phyloP scores from a whole-genome alignment of 176 grass and related monocot species.

The Aegilops longissima region DNA sequence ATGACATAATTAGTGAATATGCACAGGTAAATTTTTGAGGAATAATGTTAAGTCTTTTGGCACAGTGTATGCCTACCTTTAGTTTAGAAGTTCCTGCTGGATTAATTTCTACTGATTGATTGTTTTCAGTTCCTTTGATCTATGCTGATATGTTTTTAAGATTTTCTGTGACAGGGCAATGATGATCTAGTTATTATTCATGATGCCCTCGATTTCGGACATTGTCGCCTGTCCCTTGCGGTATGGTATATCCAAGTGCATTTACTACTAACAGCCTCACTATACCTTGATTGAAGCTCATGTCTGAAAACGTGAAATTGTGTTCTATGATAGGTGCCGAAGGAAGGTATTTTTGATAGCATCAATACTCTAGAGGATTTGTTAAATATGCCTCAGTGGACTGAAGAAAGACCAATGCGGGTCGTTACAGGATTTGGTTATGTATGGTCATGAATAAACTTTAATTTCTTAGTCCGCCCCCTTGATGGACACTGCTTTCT shows the following conservation, averaged over 20 bases:
- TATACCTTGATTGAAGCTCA: slow-evolving; percentile 13
- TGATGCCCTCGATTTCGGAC: slow-evolving; percentile 84
- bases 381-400: slow-evolving; percentile 86
- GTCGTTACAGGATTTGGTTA: slow-evolving; percentile 94
- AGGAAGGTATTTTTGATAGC: slow-evolving; percentile 90
- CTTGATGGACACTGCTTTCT: background rate
- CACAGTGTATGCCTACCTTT: background rate
- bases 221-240: slow-evolving; percentile 81
- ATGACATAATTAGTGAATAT: slow-evolving; percentile 83
- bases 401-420: slow-evolving; percentile 69
- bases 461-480: background rate
- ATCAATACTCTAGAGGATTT: slow-evolving; percentile 76
- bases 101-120: background rate
- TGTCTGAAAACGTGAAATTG: slow-evolving; percentile 25
- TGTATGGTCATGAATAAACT: slow-evolving; percentile 46
- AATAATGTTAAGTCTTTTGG: slow-evolving; percentile 1
- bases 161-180: slow-evolving; percentile 54
- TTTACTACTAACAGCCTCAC: slow-evolving; percentile 9
- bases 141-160: slow-evolving; percentile 1
- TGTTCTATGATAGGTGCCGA: slow-evolving; percentile 65
- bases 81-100: background rate
- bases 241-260: slow-evolving; percentile 46
- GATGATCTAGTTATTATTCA: slow-evolving; percentile 89
- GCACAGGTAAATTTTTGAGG: slow-evolving; percentile 50
- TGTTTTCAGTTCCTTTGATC: background rate